Percentiles rank a stretch among this genome's conserved stretches.
Evolutionary conservation across 2,329 filamentous ascomycete genomes (phyloP).

Genomic region (Pseudocercospora fuligena): DNA sequence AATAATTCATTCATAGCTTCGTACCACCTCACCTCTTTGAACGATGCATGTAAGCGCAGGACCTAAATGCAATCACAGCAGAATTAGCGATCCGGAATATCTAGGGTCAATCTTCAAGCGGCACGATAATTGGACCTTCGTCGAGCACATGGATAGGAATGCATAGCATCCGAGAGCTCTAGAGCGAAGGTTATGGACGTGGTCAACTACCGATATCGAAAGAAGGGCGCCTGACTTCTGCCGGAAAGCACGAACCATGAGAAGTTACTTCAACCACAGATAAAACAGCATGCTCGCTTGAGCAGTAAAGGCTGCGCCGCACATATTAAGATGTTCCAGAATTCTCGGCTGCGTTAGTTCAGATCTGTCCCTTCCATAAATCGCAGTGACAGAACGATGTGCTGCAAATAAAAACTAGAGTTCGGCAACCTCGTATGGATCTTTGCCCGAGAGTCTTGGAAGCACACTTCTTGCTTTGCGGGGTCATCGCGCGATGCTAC

Average conservation of each 20-base stretch:
- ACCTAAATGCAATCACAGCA: not conserved
- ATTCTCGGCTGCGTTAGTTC: not conserved
- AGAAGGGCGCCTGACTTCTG: not conserved
- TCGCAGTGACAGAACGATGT: not conserved
- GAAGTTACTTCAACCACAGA: not conserved
- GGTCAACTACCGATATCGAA: not conserved
- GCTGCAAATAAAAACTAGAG: not conserved
- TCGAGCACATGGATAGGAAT: not conserved
- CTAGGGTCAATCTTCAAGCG: not conserved
- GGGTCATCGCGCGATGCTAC: conserved; percentile 4
- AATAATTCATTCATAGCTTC: not conserved
- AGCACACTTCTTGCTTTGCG: not conserved
- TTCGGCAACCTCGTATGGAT: conserved; percentile 5
- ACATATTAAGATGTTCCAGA: not conserved
- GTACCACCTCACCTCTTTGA: not conserved
- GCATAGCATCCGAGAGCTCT: not conserved
- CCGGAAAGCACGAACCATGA: not conserved
- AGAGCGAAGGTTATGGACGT: not conserved
- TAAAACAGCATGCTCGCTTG: not conserved
- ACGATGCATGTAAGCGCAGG: not conserved
- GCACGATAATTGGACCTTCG: not conserved
- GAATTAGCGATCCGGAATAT: too few species aligned
- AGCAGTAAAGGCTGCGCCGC: not conserved
- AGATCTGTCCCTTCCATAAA: not conserved
- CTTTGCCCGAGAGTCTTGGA: not conserved